A percentile compares a stretch with the other conserved stretches of the same genome.
phyloP scores from a whole-genome alignment of 2,329 filamentous ascomycete genomes.

The Curvularia verruculosa region DNA sequence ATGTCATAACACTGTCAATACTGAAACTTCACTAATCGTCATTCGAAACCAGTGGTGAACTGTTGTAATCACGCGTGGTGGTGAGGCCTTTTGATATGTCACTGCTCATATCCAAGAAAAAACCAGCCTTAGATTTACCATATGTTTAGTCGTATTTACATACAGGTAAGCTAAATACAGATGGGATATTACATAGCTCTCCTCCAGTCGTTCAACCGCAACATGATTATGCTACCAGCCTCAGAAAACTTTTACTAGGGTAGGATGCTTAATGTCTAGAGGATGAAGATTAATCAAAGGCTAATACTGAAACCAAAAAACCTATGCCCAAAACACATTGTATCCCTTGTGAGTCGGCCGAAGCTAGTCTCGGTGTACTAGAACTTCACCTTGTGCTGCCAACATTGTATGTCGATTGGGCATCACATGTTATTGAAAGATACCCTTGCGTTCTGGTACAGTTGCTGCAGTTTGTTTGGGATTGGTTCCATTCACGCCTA shows the following conservation, averaged over 20 bases:
- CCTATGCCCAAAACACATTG: neutral
- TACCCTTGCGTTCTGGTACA: slow-evolving; percentile 7
- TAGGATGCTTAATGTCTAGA: neutral
- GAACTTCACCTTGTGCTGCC: neutral
- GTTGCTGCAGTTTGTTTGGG: slow-evolving; percentile 24
- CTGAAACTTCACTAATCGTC: too few relatives aligned
- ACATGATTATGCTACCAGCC: neutral
- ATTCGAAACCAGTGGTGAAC: too few relatives aligned
- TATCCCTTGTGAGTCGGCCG: neutral
- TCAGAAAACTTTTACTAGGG: neutral
- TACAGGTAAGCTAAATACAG: slow-evolving; percentile 1
- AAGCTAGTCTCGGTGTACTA: neutral
- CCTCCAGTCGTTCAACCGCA: neutral
- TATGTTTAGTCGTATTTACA: slow-evolving; percentile 7
- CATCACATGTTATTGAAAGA: neutral
- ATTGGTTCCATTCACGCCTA: slow-evolving; percentile 62
- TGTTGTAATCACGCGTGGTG: too few relatives aligned
- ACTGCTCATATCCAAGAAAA: too few relatives aligned
- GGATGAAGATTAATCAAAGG: neutral
- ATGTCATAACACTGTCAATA: too few relatives aligned
- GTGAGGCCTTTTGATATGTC: too few relatives aligned
- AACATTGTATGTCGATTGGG: neutral
- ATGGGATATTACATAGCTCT: neutral
- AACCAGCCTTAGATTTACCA: slow-evolving; percentile 8
- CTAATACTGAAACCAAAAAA: neutral